A percentile compares a stretch with the other conserved stretches of the same genome.
phyloP scores from a whole-genome alignment of 2,329 filamentous ascomycete genomes.

The Trichoderma sp. region DNA sequence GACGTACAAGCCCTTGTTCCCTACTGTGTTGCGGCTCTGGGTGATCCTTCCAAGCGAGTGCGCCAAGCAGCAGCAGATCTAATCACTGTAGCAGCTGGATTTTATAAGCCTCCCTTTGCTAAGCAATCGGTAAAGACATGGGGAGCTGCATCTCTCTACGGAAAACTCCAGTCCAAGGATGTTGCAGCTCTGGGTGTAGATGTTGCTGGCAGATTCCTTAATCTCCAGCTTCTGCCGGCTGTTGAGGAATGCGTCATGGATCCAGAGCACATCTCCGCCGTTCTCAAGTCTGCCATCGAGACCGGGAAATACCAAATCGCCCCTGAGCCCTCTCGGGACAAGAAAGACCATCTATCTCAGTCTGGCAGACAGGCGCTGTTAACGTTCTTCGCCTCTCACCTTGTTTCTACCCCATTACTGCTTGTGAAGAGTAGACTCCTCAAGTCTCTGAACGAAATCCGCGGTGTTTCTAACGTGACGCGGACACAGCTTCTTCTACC shows the following conservation, averaged over 20 bases:
- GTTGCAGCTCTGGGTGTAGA: conserved; percentile 58
- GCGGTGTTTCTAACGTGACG: conserved; percentile 64
- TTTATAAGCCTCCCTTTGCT: conserved; percentile 40
- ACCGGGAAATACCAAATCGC: conserved; percentile 39
- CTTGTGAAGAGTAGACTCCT: conserved; percentile 69
- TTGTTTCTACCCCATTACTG: conserved; percentile 64
- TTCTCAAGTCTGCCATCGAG: conserved; percentile 48
- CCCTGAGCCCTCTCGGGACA: conserved; percentile 42
- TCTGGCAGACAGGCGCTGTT: conserved; percentile 63
- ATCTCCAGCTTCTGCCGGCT: conserved; percentile 65
- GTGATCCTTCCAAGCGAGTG: conserved; percentile 72
- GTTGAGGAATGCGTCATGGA: conserved; percentile 88
- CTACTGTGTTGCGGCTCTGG: conserved; percentile 71
- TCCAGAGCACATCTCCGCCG: conserved; percentile 62
- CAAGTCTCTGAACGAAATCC: conserved; percentile 67
- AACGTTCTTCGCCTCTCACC: conserved; percentile 70
- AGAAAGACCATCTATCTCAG: conserved; percentile 55
- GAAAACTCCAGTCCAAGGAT: conserved; percentile 41
- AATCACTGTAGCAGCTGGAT: conserved; percentile 52
- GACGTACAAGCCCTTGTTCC: conserved; percentile 82
- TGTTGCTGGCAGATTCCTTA: conserved; percentile 59
- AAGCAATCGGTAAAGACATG: conserved; percentile 49
- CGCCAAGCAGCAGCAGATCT: conserved; percentile 71
- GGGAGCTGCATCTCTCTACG: conserved; percentile 65
- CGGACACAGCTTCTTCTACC: conserved; percentile 77